A percentile compares a stretch with the other conserved stretches of the same genome.
Conservation (phyloP, 306 rosid species). For the Aeschynomene evenia region DNA sequence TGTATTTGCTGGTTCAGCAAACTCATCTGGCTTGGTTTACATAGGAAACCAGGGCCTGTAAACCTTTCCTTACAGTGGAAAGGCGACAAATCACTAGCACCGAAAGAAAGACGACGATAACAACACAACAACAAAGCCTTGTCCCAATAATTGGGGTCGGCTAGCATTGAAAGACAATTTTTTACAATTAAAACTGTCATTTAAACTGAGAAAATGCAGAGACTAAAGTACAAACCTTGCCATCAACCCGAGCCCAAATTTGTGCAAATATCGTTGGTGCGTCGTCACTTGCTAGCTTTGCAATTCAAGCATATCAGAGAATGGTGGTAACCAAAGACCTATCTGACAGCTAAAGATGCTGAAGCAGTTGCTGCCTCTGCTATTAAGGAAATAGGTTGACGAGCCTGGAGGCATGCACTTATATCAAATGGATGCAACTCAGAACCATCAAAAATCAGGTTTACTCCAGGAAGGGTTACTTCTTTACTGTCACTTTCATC, state of each 20-base stretch:
- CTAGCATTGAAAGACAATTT: conserved; percentile 8
- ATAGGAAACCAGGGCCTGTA: neutral
- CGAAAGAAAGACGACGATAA: too few relatives aligned
- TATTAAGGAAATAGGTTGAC: conserved; percentile 78
- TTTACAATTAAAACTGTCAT: neutral
- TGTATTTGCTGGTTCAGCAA: neutral
- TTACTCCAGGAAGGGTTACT: conserved; percentile 79
- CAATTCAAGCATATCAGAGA: conserved; percentile 5
- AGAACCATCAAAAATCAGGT: conserved; percentile 81
- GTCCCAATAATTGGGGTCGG: too few relatives aligned
- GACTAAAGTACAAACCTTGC: conserved; percentile 34
- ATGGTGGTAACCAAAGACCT: conserved; percentile 31
- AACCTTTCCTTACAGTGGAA: neutral
- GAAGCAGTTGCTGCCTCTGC: conserved; percentile 82
- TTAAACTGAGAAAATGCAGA: neutral
- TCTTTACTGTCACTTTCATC: conserved; percentile 80
- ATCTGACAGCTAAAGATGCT: conserved; percentile 53
- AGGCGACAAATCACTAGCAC: neutral
- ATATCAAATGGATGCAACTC: conserved; percentile 80
- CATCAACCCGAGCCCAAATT: conserved; percentile 37
- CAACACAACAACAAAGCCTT: too few relatives aligned
- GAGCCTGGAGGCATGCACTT: conserved; percentile 90
- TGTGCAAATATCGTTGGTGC: conserved; percentile 8
- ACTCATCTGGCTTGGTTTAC: conserved; percentile 11
- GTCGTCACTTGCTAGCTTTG: neutral